Percentiles rank a stretch among this genome's conserved stretches.
These are phyloP conservation scores for Penicillium bovifimosum DNA, from an alignment of 495 filamentous ascomycete genomes.

Conservation along the genomic window DNA sequence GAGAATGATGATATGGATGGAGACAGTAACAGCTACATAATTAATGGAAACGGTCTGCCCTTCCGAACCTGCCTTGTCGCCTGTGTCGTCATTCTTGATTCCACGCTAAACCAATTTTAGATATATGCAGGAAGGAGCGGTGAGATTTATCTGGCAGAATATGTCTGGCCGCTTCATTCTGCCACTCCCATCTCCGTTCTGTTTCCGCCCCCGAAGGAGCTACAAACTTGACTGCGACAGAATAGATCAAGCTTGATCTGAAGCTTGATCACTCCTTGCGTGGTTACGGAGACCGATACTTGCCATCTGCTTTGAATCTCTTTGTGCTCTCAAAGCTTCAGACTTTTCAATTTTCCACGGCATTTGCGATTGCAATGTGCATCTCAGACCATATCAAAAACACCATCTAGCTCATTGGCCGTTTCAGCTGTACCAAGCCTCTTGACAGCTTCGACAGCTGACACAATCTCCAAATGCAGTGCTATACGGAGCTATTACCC, in stretches of 20 bases:
- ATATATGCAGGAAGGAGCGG: not conserved
- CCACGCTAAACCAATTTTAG: not conserved
- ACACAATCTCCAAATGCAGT: slow-evolving; percentile 50
- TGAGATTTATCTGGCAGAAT: not conserved
- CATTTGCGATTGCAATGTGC: slow-evolving; percentile 9
- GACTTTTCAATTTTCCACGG: not conserved
- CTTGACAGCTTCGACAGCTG: not conserved
- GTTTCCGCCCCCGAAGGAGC: slow-evolving; percentile 4
- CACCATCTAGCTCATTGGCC: slow-evolving; percentile 15
- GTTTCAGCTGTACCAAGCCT: slow-evolving; percentile 3
- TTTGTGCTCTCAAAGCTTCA: not conserved
- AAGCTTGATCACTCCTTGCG: not conserved
- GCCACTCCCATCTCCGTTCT: not conserved
- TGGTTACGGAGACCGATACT: not conserved
- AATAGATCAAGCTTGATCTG: slow-evolving; percentile 1
- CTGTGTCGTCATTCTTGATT: slow-evolving; percentile 4
- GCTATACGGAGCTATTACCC: slow-evolving; percentile 87
- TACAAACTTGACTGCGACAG: slow-evolving; percentile 1
- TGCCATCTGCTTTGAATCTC: not conserved
- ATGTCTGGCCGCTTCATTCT: not conserved
- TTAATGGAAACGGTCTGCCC: not conserved
- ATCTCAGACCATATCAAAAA: slow-evolving; percentile 8
- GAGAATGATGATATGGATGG: not conserved
- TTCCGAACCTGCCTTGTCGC: not conserved
- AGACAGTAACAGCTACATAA: not conserved